Percentiles rank a stretch among this genome's conserved stretches.
phyloP scores from a whole-genome alignment of 1,284 basidiomycete genomes.

The Leccinum proliferum region DNA sequence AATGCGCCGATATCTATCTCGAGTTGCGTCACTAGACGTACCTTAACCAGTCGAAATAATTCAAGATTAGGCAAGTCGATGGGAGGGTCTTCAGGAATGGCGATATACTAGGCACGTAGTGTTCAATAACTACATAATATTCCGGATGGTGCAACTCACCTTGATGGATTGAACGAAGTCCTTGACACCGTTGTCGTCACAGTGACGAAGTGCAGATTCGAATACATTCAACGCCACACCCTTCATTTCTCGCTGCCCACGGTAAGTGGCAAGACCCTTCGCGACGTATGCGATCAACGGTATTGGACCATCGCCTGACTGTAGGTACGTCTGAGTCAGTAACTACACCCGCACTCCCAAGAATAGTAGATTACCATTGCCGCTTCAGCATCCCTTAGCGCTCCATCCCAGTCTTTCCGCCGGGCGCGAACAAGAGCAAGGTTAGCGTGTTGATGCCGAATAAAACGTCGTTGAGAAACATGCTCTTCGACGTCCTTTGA shows the following conservation, averaged over 20 bases:
- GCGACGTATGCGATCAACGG: conserved; percentile 3
- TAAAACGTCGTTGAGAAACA: not conserved
- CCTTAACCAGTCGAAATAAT: not conserved
- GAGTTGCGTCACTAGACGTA: not conserved
- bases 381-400: conserved; percentile 1
- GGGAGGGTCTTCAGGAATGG: not conserved
- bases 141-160: not conserved
- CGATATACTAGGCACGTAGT: not conserved
- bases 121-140: not conserved
- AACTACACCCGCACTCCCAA: not conserved
- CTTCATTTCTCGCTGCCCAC: not conserved
- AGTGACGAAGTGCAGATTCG: not conserved
- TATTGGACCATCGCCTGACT: not conserved
- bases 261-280: not conserved
- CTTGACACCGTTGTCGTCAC: not conserved
- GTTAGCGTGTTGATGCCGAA: conserved; percentile 4
- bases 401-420: not conserved
- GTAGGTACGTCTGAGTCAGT: not conserved
- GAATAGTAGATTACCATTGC: not conserved
- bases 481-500: not conserved
- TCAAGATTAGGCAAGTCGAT: not conserved
- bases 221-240: not conserved
- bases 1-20: not conserved
- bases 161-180: conserved; percentile 5
- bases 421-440: conserved; percentile 4